Evolutionary conservation across 441 rosid species (phyloP).

Genomic region (Cnidoscolus chayamansa): DNA sequence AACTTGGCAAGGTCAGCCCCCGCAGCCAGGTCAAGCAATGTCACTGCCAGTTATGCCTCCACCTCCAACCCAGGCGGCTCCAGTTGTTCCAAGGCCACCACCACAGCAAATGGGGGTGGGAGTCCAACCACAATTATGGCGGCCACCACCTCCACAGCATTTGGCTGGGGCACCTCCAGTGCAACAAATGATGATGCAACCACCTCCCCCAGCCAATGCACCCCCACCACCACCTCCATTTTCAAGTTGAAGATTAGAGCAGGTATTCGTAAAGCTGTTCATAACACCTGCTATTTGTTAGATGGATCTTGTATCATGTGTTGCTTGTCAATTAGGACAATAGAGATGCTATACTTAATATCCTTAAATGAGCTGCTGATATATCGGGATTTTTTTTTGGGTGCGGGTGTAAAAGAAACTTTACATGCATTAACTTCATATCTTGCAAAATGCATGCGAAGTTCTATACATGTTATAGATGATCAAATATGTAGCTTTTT

Average conservation of each 20-base stretch:
- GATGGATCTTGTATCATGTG: conserved; percentile 1
- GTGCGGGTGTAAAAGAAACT: not conserved
- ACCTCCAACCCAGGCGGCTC: conserved; percentile 46
- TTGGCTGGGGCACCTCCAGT: conserved; percentile 50
- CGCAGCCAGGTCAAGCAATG: conserved; percentile 46
- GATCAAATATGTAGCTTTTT: too few relatives aligned
- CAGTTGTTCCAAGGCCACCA: conserved; percentile 41
- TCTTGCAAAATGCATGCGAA: too few relatives aligned
- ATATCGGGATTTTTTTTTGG: too few relatives aligned
- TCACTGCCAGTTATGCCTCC: conserved; percentile 47
- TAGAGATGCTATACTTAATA: not conserved
- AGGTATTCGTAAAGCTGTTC: not conserved
- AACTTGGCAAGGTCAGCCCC: conserved; percentile 68
- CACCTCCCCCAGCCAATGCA: conserved; percentile 46
- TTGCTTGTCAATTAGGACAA: not conserved
- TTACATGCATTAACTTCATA: not conserved
- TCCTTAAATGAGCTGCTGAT: not conserved
- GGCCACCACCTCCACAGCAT: conserved; percentile 64
- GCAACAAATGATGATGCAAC: conserved; percentile 60
- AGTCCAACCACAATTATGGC: conserved; percentile 52
- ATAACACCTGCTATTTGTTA: not conserved
- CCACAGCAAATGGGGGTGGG: conserved; percentile 59
- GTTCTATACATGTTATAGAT: too few relatives aligned
- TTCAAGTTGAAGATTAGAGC: conserved; percentile 20
- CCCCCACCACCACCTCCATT: conserved; percentile 32